These are phyloP conservation scores for Chaetomium fimeti DNA, from an alignment of 495 filamentous ascomycete species.

Conservation along the genomic window DNA sequence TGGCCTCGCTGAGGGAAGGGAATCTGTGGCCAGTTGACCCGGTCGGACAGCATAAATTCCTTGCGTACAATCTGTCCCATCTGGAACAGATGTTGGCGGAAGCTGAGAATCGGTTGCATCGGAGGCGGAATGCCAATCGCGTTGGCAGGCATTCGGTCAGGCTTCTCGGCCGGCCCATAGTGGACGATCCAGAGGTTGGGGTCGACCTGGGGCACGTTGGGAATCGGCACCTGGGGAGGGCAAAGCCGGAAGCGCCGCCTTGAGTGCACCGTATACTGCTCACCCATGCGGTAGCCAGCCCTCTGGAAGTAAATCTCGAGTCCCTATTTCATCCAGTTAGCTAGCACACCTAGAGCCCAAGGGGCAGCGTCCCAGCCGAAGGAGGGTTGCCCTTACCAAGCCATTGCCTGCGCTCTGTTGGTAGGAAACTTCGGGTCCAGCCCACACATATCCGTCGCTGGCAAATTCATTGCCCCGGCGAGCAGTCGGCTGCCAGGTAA, in stretches of 20 bases:
- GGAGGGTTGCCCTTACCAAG: slow-evolving; percentile 58
- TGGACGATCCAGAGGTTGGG: slow-evolving; percentile 92
- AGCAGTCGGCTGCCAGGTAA: slow-evolving; percentile 80
- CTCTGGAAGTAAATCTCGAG: slow-evolving; percentile 84
- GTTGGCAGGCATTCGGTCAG: slow-evolving; percentile 65
- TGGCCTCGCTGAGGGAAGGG: slow-evolving; percentile 59
- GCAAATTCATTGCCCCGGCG: slow-evolving; percentile 68
- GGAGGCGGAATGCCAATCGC: slow-evolving; percentile 59
- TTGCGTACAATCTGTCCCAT: slow-evolving; percentile 82
- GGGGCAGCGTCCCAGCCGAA: background rate
- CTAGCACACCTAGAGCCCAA: background rate
- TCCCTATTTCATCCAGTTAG: slow-evolving; percentile 38
- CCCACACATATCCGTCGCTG: slow-evolving; percentile 91
- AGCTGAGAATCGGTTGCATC: slow-evolving; percentile 58
- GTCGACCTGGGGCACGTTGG: slow-evolving; percentile 64
- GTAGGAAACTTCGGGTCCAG: slow-evolving; percentile 69
- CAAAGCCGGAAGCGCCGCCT: slow-evolving; percentile 82
- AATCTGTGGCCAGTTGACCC: slow-evolving; percentile 83
- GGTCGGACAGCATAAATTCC: slow-evolving; percentile 90
- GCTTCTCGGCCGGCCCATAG: slow-evolving; percentile 70
- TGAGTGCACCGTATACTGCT: slow-evolving; percentile 67
- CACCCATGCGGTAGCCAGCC: slow-evolving; percentile 70
- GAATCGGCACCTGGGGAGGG: slow-evolving; percentile 58
- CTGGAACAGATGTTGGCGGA: slow-evolving; percentile 67
- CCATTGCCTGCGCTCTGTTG: slow-evolving; percentile 67